Evolutionary conservation across 2,329 filamentous ascomycete genomes (phyloP).

Genomic region (Alternaria infectoria): DNA sequence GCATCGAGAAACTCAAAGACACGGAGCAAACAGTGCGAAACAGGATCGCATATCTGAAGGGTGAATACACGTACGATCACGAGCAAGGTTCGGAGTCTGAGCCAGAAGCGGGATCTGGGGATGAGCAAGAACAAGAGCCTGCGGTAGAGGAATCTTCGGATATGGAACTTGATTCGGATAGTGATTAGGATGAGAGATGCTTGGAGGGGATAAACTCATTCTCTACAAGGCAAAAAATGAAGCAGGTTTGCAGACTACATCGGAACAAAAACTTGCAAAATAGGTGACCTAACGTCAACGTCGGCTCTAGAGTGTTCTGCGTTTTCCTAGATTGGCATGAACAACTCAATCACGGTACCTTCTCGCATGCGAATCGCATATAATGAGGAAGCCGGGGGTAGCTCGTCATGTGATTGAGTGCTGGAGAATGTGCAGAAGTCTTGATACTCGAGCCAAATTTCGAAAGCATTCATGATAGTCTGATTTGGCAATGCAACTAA

Average conservation of each 20-base stretch:
- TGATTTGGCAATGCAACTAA: not conserved
- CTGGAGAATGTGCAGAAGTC: not conserved
- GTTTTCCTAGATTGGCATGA: not conserved
- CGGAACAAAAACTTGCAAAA: not conserved
- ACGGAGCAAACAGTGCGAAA: not conserved
- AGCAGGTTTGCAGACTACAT: too few relatives aligned
- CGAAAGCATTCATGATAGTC: not conserved
- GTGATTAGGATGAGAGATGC: not conserved
- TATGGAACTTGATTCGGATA: not conserved
- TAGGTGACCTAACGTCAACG: not conserved
- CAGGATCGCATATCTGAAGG: not conserved
- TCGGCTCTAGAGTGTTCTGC: not conserved
- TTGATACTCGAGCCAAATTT: not conserved
- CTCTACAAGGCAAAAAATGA: too few relatives aligned
- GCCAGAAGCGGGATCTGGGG: not conserved
- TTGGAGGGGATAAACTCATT: not conserved
- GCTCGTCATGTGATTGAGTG: not conserved
- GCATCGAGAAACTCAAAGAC: not conserved
- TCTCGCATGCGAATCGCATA: not conserved
- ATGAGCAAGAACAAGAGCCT: not conserved
- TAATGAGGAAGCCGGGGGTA: not conserved
- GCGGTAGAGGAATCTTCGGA: not conserved
- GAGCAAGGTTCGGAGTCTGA: not conserved
- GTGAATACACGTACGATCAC: not conserved
- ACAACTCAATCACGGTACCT: fast-evolving